A percentile compares a stretch with the other conserved stretches of the same genome.
Conservation (phyloP, 257 asterid genomes). For the Vinca minor region DNA sequence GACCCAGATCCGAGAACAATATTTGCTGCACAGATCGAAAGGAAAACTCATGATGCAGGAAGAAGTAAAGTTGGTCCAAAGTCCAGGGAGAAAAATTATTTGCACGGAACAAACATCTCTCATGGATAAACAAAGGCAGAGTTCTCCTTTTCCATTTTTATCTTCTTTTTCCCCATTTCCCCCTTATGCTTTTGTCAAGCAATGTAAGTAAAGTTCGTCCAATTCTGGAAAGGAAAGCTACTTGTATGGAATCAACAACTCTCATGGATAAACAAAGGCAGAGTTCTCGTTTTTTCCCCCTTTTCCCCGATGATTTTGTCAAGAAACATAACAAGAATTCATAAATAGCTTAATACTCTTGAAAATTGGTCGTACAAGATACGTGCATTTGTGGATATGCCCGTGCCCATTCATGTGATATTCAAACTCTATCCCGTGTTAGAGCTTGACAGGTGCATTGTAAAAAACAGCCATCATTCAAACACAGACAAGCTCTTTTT, state of each 20-base stretch:
- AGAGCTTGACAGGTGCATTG: too few species aligned
- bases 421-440: too few species aligned
- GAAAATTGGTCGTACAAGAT: not conserved
- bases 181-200: not conserved
- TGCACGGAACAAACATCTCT: not conserved
- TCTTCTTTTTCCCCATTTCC: too few species aligned
- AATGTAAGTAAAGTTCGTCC: not conserved
- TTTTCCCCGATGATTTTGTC: not conserved
- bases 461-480: too few species aligned
- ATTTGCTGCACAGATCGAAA: constrained; percentile 45
- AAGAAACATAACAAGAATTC: not conserved
- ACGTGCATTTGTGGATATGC: too few species aligned
- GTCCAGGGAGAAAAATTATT: not conserved
- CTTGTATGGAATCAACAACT: not conserved
- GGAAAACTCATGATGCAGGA: constrained; percentile 2
- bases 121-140: not conserved
- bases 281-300: not conserved
- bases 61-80: not conserved
- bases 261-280: not conserved
- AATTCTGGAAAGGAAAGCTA: not conserved
- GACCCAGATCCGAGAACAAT: constrained; percentile 73
- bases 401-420: too few species aligned
- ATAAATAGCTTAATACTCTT: not conserved
- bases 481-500: too few species aligned
- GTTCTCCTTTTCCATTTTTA: not conserved